These are phyloP conservation scores for Uronychia setigera DNA, from an alignment of 73 alveolate genomes.

Conservation along the genomic window DNA sequence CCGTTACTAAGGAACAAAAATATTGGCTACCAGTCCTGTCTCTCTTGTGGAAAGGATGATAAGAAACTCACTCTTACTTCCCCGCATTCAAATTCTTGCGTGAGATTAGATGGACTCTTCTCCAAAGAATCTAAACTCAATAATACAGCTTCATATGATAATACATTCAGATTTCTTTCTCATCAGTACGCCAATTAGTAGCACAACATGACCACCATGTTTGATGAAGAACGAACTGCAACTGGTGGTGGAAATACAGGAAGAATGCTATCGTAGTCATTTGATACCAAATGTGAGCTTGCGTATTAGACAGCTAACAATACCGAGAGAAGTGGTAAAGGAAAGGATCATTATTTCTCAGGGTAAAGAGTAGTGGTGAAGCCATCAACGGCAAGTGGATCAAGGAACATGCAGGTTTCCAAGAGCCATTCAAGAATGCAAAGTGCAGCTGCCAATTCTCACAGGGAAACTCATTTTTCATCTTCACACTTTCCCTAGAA, in stretches of 20 bases:
- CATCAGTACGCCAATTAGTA: not conserved
- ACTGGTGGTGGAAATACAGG: not conserved
- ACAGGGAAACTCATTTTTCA: not conserved
- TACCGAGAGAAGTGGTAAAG: not conserved
- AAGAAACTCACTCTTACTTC: not conserved
- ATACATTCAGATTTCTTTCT: not conserved
- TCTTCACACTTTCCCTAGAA: not conserved
- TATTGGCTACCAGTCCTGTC: not conserved
- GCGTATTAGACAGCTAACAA: not conserved
- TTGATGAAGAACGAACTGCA: not conserved
- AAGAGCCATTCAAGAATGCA: not conserved
- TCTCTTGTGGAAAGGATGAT: conserved; percentile 30
- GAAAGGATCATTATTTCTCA: not conserved
- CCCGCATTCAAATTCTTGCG: not conserved
- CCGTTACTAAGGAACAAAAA: not conserved
- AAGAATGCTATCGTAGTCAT: not conserved
- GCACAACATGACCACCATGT: not conserved
- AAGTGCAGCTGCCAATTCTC: not conserved
- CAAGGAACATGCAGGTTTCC: not conserved
- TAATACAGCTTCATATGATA: not conserved
- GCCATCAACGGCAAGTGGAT: not conserved
- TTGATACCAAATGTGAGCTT: not conserved
- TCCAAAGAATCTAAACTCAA: not conserved
- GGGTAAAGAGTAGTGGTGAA: not conserved
- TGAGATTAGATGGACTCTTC: not conserved